Evolutionary conservation across 129 eudicot species (phyloP).

Genomic region (Chrysanthemum makinoi): DNA sequence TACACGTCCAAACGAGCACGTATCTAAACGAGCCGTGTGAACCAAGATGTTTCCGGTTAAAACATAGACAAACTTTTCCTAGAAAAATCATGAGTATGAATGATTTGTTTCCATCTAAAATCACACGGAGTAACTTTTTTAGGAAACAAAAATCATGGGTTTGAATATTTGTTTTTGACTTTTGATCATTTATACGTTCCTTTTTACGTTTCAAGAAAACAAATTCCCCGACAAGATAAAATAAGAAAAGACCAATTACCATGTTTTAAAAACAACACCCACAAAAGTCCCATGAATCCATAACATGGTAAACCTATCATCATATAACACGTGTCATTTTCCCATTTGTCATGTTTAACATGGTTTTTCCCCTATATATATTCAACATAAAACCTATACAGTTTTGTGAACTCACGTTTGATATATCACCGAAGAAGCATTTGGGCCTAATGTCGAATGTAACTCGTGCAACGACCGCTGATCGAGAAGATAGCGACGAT

Average conservation of each 20-base stretch:
- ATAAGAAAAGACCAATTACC: too few relatives aligned
- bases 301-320: slow-evolving; percentile 17
- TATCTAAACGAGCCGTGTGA: too few relatives aligned
- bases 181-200: not conserved
- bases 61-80: too few relatives aligned
- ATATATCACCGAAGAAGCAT: not conserved
- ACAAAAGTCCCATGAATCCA: slow-evolving; percentile 14
- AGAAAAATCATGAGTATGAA: too few relatives aligned
- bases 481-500: slow-evolving; percentile 25
- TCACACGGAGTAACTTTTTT: not conserved
- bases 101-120: too few relatives aligned
- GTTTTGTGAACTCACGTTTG: not conserved
- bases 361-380: not conserved
- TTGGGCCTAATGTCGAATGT: slow-evolving; percentile 8
- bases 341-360: not conserved
- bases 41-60: too few relatives aligned
- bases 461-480: slow-evolving; percentile 16
- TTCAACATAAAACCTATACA: not conserved
- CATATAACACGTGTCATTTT: not conserved
- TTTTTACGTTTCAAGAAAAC: not conserved
- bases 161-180: not conserved
- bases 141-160: not conserved
- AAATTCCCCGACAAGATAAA: slow-evolving; percentile 13
- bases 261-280: not conserved
- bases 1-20: too few relatives aligned